Percentiles rank a stretch among this genome's conserved stretches.
These are phyloP conservation scores for Blepharisma stoltei DNA, from an alignment of 73 alveolate species.

Conservation along the genomic window DNA sequence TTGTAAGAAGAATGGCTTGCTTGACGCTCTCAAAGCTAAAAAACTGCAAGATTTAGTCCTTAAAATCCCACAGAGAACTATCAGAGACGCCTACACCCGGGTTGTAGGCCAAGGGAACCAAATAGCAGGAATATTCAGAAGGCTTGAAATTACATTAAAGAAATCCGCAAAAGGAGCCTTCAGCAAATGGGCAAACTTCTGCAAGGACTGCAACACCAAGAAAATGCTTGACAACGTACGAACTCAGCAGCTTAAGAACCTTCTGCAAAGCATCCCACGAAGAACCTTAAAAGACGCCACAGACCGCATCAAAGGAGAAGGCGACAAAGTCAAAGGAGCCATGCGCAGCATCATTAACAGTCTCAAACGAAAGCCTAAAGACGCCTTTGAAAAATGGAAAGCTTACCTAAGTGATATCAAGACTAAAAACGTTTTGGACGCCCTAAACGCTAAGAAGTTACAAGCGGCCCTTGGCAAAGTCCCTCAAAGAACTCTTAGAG, in stretches of 20 bases:
- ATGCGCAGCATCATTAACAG: background rate
- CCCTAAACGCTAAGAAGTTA: background rate
- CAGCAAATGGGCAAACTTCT: background rate
- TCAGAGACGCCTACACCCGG: background rate
- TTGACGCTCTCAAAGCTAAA: background rate
- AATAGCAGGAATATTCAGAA: background rate
- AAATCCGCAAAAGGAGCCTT: background rate
- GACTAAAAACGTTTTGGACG: background rate
- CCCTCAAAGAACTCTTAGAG: background rate
- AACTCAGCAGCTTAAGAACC: background rate
- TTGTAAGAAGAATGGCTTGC: background rate
- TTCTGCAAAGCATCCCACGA: background rate
- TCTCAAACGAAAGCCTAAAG: background rate
- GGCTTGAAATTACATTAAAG: background rate
- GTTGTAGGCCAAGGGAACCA: background rate
- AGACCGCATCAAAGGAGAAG: conserved; percentile 1
- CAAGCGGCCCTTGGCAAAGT: background rate
- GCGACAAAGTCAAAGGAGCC: conserved; percentile 12
- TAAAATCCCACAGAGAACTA: background rate
- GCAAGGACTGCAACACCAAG: background rate
- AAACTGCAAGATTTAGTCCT: background rate
- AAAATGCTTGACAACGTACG: background rate
- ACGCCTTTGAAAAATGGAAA: background rate
- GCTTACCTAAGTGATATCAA: background rate
- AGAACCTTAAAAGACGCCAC: background rate